Conservation (phyloP, 1,284 basidiomycete genomes). For the Fomitopsis pinicola region DNA sequence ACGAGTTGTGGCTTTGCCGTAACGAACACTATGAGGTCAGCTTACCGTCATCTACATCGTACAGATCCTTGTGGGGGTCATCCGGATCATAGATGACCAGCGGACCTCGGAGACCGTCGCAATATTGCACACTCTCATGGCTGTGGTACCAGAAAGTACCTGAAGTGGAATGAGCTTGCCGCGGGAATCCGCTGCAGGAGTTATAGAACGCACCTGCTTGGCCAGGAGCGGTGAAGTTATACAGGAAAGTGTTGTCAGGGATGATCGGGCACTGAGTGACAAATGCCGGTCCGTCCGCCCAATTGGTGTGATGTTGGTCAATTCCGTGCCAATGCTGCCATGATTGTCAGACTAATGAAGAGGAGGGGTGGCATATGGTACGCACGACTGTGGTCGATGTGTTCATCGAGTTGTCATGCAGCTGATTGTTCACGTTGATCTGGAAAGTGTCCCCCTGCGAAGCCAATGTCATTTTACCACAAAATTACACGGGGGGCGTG, state of each 20-base stretch:
- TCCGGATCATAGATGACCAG: constrained; percentile 39
- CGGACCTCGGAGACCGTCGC: constrained; percentile 34
- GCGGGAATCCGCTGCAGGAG: neutral
- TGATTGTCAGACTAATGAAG: neutral
- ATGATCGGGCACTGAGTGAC: constrained; percentile 52
- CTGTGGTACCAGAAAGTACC: constrained; percentile 24
- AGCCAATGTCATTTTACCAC: neutral
- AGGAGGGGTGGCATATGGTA: neutral
- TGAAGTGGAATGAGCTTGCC: neutral
- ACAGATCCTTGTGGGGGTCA: constrained; percentile 35
- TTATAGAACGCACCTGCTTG: constrained; percentile 26
- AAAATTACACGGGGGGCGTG: too few relatives aligned
- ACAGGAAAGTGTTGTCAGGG: constrained; percentile 40
- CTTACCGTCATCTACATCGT: constrained; percentile 41
- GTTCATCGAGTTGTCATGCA: constrained; percentile 31
- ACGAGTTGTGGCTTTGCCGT: neutral
- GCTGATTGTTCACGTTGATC: constrained; percentile 33
- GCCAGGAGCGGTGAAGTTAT: constrained; percentile 28
- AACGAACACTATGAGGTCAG: neutral
- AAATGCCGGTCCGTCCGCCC: constrained; percentile 31
- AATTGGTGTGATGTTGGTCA: constrained; percentile 29
- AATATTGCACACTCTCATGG: constrained; percentile 25
- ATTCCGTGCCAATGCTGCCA: constrained; percentile 36
- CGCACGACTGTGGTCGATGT: constrained; percentile 32
- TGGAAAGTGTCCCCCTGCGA: constrained; percentile 22